Evolutionary conservation across 163 green algal genomes (phyloP).

Genomic region (Trebouxia gelatinosa): DNA sequence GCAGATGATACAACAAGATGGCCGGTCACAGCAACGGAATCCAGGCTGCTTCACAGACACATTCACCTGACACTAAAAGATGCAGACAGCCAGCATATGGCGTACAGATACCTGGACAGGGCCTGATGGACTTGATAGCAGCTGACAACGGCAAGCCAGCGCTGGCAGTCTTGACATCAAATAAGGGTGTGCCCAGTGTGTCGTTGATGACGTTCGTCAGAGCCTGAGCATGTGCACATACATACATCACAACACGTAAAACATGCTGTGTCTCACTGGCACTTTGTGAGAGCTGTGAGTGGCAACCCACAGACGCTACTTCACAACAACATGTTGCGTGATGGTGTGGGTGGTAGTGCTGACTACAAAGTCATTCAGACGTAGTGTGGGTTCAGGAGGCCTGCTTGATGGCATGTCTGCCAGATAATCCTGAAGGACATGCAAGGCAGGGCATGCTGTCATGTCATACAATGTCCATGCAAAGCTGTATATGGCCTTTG

Average conservation of each 20-base stretch:
- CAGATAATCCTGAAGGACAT: too few relatives aligned
- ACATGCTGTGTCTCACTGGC: background rate
- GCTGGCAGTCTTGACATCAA: background rate
- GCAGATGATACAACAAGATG: too few relatives aligned
- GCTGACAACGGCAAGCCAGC: background rate
- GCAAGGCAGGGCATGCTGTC: background rate
- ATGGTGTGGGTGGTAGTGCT: too few relatives aligned
- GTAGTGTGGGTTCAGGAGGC: background rate
- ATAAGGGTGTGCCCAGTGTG: background rate
- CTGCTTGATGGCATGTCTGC: background rate
- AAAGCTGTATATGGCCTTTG: too few relatives aligned
- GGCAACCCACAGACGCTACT: too few relatives aligned
- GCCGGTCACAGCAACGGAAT: too few relatives aligned
- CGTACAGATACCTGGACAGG: background rate
- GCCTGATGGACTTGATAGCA: background rate
- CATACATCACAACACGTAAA: background rate
- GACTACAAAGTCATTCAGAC: background rate
- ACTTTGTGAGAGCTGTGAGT: background rate
- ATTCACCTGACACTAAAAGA: too few relatives aligned
- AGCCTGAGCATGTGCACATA: background rate
- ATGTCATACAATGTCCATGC: background rate
- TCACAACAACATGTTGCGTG: too few relatives aligned
- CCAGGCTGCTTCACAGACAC: too few relatives aligned
- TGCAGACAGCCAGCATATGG: too few relatives aligned
- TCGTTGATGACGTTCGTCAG: background rate